phyloP scores from a whole-genome alignment of 2,329 filamentous ascomycete species.

The Penicillium oxalicum region DNA sequence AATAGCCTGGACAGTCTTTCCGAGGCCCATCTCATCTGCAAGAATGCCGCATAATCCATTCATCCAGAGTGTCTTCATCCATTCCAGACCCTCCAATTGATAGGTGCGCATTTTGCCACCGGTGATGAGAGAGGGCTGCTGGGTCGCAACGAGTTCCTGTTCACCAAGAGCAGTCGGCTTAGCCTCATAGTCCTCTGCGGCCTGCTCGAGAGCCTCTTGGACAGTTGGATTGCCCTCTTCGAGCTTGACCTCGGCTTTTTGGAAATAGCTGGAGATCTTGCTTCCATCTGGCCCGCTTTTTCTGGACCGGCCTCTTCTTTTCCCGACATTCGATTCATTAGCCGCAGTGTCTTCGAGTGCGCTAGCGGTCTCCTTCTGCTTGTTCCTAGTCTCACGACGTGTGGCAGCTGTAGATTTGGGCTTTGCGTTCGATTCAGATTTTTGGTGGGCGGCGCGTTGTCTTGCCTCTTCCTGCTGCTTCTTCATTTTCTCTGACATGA shows the following conservation, averaged over 20 bases:
- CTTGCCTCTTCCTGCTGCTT: conserved; percentile 42
- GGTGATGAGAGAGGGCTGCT: conserved; percentile 77
- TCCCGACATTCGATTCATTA: conserved; percentile 11
- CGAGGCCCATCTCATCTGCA: conserved; percentile 90
- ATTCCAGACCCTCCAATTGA: conserved; percentile 88
- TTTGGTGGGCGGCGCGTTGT: conserved; percentile 30
- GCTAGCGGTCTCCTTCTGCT: conserved; percentile 17
- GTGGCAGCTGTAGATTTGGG: conserved; percentile 6
- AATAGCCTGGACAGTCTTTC: conserved; percentile 89
- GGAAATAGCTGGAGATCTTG: conserved; percentile 56
- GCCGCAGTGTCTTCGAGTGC: conserved; percentile 17
- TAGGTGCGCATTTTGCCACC: conserved; percentile 91
- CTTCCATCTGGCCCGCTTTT: conserved; percentile 21
- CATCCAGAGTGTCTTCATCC: conserved; percentile 78
- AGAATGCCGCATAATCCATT: conserved; percentile 88
- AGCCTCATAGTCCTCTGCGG: conserved; percentile 52
- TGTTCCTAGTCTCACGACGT: conserved; percentile 31
- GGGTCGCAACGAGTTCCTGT: conserved; percentile 68
- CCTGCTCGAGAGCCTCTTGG: conserved; percentile 53
- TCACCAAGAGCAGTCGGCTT: conserved; percentile 57
- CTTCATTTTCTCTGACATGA: conserved; percentile 48
- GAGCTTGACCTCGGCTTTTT: conserved; percentile 52
- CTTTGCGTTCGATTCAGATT: conserved; percentile 26
- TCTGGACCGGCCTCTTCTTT: conserved; percentile 17
- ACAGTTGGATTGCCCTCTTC: conserved; percentile 50